Conservation (phyloP, 1,284 basidiomycete species). For the Tylopilus sp. region DNA sequence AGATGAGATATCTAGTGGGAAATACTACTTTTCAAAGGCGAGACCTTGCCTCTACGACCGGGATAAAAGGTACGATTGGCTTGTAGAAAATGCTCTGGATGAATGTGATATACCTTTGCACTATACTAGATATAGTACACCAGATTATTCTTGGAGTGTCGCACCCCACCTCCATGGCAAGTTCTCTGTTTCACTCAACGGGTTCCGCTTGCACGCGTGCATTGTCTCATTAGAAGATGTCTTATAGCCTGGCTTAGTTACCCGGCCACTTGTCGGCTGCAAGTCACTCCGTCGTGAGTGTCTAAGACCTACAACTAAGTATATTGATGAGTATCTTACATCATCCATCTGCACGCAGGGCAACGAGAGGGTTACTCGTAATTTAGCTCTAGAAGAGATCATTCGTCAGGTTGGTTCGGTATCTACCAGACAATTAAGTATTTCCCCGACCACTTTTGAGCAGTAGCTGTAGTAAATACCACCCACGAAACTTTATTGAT, state of each 20-base stretch:
- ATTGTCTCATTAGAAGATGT: no score
- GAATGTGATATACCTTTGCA: slow-evolving; percentile 21
- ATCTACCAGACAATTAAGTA: not conserved
- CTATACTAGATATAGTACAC: not conserved
- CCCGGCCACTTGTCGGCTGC: not conserved
- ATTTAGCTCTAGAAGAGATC: not conserved
- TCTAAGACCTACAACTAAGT: no score
- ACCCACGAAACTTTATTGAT: no score
- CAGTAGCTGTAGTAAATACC: no score
- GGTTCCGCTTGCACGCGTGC: no score
- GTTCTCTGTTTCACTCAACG: no score
- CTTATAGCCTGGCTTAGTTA: not conserved
- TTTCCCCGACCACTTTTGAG: no score
- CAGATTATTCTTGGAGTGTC: not conserved
- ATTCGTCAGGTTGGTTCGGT: not conserved
- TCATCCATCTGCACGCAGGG: not conserved
- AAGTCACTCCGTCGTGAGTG: not conserved
- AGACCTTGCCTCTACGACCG: no score
- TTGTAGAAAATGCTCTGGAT: slow-evolving; percentile 13
- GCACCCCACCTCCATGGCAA: no score
- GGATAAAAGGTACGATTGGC: slow-evolving; percentile 22
- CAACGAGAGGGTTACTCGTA: not conserved
- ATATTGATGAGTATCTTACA: not conserved
- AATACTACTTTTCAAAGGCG: not conserved
- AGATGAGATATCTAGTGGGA: not conserved